phyloP scores from a whole-genome alignment of 768 basidiomycete species.

The Amanita muscaria region DNA sequence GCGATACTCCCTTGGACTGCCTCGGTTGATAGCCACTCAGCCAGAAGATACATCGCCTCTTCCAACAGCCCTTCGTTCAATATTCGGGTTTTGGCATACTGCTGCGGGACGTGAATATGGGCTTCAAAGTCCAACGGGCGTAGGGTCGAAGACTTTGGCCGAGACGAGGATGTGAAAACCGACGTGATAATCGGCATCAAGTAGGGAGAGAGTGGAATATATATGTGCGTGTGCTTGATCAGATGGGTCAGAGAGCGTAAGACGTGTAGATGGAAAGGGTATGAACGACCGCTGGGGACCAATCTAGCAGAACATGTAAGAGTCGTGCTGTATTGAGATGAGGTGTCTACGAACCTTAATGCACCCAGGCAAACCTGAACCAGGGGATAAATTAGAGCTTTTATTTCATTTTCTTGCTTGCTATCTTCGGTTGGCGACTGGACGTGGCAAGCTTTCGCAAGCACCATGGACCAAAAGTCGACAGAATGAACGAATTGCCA shows the following conservation, averaged over 20 bases:
- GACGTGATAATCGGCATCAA: slow-evolving; percentile 81
- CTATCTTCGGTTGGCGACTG: slow-evolving; percentile 29
- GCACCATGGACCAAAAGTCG: slow-evolving; percentile 92
- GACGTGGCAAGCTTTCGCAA: slow-evolving; percentile 70
- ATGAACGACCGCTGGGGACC: slow-evolving; percentile 83
- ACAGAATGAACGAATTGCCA: slow-evolving; percentile 97
- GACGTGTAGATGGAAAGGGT: slow-evolving; percentile 92
- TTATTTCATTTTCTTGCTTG: slow-evolving; percentile 67
- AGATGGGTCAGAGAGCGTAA: slow-evolving; percentile 83
- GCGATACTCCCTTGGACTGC: slow-evolving; percentile 79
- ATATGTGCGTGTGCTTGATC: slow-evolving; percentile 73
- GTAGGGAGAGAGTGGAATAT: slow-evolving; percentile 81
- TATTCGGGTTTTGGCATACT: slow-evolving; percentile 82
- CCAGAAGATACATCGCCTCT: slow-evolving; percentile 69
- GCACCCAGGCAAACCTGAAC: slow-evolving; percentile 92
- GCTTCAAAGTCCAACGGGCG: slow-evolving; percentile 86
- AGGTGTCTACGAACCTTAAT: slow-evolving; percentile 68
- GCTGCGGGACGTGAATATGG: slow-evolving; percentile 77
- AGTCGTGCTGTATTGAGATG: no score
- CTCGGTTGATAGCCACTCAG: slow-evolving; percentile 69
- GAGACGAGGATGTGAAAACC: slow-evolving; percentile 54
- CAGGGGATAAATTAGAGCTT: slow-evolving; percentile 88
- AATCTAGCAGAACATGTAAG: slow-evolving; percentile 41
- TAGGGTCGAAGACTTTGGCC: slow-evolving; percentile 77
- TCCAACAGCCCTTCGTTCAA: slow-evolving; percentile 79